Evolutionary conservation across 1,284 basidiomycete species (phyloP).

Genomic region (Sphagnurus paluster): DNA sequence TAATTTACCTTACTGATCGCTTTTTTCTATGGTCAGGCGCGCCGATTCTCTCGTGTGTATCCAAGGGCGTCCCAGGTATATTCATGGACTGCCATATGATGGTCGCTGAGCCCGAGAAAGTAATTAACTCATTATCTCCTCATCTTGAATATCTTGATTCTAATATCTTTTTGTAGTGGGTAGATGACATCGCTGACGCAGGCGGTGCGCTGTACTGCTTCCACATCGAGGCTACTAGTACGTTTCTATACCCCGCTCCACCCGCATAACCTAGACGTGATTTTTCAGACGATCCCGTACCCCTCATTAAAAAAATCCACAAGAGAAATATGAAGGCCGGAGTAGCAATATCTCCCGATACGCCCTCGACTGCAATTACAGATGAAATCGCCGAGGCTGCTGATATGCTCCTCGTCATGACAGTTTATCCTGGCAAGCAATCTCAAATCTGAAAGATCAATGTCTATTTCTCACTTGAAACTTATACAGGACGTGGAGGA

Average conservation of each 20-base stretch:
- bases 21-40: conserved; percentile 71
- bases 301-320: conserved; percentile 79
- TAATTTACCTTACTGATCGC: not conserved
- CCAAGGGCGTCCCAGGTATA: conserved; percentile 88
- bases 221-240: conserved; percentile 94
- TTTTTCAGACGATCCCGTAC: conserved; percentile 63
- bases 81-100: conserved; percentile 99
- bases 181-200: conserved; percentile 92
- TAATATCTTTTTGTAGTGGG: conserved; percentile 68
- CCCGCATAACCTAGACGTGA: conserved; percentile 1
- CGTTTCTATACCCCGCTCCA: conserved; percentile 28
- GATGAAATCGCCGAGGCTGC: conserved; percentile 78
- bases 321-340: conserved; percentile 84
- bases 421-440: conserved; percentile 80
- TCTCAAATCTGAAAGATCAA: no score
- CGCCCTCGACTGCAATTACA: conserved; percentile 82
- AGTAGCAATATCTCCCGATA: conserved; percentile 93
- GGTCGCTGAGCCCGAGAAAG: conserved; percentile 93
- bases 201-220: conserved; percentile 97
- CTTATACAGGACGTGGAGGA: conserved; percentile 78
- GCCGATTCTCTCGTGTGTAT: conserved; percentile 87
- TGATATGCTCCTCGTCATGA: conserved; percentile 98
- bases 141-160: conserved; percentile 9
- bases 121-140: conserved; percentile 30
- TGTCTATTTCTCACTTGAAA: not conserved